phyloP scores from a whole-genome alignment of 2,329 filamentous ascomycete genomes.

The Stromatinia cepivora region DNA sequence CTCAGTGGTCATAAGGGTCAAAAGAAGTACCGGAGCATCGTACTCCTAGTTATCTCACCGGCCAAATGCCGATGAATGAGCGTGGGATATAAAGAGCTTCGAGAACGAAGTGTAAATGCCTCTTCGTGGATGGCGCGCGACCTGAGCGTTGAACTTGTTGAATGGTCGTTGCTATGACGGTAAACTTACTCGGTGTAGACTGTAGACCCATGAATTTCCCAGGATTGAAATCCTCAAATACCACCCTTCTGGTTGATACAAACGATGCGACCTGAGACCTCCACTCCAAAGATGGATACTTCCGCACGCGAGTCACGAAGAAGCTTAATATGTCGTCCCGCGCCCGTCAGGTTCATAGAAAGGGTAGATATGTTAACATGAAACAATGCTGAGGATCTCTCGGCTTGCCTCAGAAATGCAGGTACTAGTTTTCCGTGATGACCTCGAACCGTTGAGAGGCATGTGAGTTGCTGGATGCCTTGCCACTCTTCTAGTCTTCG shows the following conservation, averaged over 20 bases:
- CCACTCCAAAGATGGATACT: not conserved
- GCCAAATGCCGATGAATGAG: not conserved
- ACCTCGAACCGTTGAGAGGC: not conserved
- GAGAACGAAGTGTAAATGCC: conserved; percentile 14
- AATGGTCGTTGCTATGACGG: conserved; percentile 12
- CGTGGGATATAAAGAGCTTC: conserved; percentile 18
- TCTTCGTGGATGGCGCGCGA: conserved; percentile 6
- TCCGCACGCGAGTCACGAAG: conserved; percentile 14
- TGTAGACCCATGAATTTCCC: not conserved
- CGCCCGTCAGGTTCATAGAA: conserved; percentile 1
- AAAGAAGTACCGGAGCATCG: not conserved
- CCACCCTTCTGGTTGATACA: conserved; percentile 2
- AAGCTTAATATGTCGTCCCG: not conserved
- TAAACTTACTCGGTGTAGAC: conserved; percentile 10
- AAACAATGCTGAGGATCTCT: conserved; percentile 36
- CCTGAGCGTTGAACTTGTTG: conserved; percentile 14
- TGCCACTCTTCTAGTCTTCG: not conserved
- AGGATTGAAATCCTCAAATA: not conserved
- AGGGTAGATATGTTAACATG: conserved; percentile 26
- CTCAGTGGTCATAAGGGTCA: not conserved
- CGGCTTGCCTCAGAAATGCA: conserved; percentile 32
- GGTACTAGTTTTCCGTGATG: conserved; percentile 9
- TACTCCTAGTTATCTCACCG: not conserved
- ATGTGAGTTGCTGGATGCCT: not conserved
- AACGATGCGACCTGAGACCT: not conserved